These are phyloP conservation scores for Rhizoctonia solani DNA, from an alignment of 1,284 basidiomycete genomes.

Conservation along the genomic window DNA sequence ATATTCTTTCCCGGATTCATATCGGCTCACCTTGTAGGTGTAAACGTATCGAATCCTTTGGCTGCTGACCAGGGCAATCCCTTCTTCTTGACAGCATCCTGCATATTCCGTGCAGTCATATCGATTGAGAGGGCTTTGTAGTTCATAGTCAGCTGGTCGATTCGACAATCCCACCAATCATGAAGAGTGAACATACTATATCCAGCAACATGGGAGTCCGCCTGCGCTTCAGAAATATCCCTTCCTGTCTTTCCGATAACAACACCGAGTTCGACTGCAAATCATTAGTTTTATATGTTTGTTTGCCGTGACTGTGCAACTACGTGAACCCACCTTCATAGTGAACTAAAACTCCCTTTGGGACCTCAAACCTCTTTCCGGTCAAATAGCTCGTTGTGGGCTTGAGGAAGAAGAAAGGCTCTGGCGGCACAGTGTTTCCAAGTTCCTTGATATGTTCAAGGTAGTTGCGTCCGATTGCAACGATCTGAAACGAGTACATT, in stretches of 20 bases:
- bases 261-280: conserved; percentile 91
- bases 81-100: conserved; percentile 89
- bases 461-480: conserved; percentile 88
- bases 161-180: background rate
- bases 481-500: conserved; percentile 54
- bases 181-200: conserved; percentile 64
- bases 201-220: conserved; percentile 82
- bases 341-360: conserved; percentile 80
- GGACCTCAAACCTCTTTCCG: conserved; percentile 85
- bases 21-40: conserved; percentile 61
- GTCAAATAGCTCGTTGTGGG: conserved; percentile 88
- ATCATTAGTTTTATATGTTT: background rate
- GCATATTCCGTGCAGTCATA: conserved; percentile 94
- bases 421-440: conserved; percentile 85
- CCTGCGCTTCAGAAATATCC: conserved; percentile 75
- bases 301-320: no score
- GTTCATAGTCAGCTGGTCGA: background rate
- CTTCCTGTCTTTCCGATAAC: conserved; percentile 87
- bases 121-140: conserved; percentile 84
- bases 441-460: conserved; percentile 90
- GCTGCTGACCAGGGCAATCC: conserved; percentile 94
- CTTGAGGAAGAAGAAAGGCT: conserved; percentile 99
- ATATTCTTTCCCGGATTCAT: conserved; percentile 12
- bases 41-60: conserved; percentile 91
- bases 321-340: conserved; percentile 73